A percentile compares a stretch with the other conserved stretches of the same genome.
Conservation (phyloP, 2,329 filamentous ascomycete species). For the Monilinia laxa region DNA sequence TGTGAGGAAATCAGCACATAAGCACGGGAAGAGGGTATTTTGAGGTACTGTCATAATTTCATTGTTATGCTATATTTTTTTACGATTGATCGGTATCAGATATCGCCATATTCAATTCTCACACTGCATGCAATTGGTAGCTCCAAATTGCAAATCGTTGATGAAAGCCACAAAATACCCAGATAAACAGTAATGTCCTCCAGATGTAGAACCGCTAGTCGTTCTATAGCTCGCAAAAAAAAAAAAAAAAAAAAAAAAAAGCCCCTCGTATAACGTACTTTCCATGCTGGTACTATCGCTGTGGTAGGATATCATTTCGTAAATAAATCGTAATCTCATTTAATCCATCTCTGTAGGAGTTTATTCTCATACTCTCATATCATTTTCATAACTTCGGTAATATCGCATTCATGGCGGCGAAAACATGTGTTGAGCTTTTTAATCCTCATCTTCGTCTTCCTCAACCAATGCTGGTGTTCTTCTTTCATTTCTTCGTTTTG, state of each 20-base stretch:
- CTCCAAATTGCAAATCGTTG: neutral
- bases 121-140: neutral
- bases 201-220: neutral
- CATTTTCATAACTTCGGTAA: conserved; percentile 11
- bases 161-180: conserved; percentile 1
- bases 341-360: conserved; percentile 2
- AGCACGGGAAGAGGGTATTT: neutral
- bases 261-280: conserved; percentile 10
- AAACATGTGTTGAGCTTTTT: neutral
- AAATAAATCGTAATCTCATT: conserved; percentile 26
- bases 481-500: conserved; percentile 66
- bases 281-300: conserved; percentile 6
- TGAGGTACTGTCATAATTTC: neutral
- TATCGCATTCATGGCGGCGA: neutral
- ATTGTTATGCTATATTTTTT: conserved; percentile 11
- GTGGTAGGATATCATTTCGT: conserved; percentile 24
- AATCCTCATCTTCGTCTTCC: conserved; percentile 61
- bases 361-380: conserved; percentile 8
- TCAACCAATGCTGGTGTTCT: conserved; percentile 71
- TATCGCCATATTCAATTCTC: neutral
- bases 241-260: neutral
- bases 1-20: neutral
- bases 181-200: neutral
- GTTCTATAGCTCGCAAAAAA: conserved; percentile 1
- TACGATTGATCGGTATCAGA: neutral